Conservation (phyloP, 208 protist genomes). For the Angomonas desouzai region DNA sequence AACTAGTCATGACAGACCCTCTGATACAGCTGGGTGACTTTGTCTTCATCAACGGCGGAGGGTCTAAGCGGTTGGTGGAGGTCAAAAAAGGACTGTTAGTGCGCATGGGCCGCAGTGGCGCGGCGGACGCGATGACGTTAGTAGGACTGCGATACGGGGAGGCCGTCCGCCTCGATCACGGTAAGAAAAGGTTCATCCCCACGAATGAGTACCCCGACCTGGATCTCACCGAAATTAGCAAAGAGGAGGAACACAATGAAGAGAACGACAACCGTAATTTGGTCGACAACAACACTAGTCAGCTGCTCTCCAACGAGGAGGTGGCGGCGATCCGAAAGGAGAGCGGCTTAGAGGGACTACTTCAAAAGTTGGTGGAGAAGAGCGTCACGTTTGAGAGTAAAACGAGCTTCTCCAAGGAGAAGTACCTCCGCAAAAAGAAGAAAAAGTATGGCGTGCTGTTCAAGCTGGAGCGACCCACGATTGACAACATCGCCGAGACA, state of each 20-base stretch:
- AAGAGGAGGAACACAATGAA: conserved; percentile 8
- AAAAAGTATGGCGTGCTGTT: conserved; percentile 86
- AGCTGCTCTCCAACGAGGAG: conserved; percentile 76
- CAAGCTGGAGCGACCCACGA: conserved; percentile 72
- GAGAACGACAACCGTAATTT: conserved; percentile 81
- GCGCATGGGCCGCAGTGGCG: conserved; percentile 61
- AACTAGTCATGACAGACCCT: conserved; percentile 20
- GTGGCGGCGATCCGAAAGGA: conserved; percentile 68
- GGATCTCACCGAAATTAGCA: conserved; percentile 54
- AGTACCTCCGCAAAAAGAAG: conserved; percentile 91
- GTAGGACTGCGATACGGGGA: conserved; percentile 79
- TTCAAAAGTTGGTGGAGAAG: conserved; percentile 75
- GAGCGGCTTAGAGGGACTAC: conserved; percentile 68
- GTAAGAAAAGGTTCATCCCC: conserved; percentile 40
- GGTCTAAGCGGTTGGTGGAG: conserved; percentile 54
- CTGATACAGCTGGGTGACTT: conserved; percentile 70
- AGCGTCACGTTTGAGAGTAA: conserved; percentile 85
- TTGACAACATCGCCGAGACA: conserved; percentile 73
- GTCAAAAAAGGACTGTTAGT: conserved; percentile 50
- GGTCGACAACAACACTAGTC: conserved; percentile 74
- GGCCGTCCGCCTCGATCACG: conserved; percentile 63
- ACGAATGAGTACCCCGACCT: conserved; percentile 85
- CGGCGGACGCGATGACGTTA: conserved; percentile 58
- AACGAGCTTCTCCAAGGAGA: conserved; percentile 89
- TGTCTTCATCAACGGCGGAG: conserved; percentile 82